Base-by-base conservation (phyloP, 1,284 basidiomycete species). In the Ceratobasidium theobromae region DNA sequence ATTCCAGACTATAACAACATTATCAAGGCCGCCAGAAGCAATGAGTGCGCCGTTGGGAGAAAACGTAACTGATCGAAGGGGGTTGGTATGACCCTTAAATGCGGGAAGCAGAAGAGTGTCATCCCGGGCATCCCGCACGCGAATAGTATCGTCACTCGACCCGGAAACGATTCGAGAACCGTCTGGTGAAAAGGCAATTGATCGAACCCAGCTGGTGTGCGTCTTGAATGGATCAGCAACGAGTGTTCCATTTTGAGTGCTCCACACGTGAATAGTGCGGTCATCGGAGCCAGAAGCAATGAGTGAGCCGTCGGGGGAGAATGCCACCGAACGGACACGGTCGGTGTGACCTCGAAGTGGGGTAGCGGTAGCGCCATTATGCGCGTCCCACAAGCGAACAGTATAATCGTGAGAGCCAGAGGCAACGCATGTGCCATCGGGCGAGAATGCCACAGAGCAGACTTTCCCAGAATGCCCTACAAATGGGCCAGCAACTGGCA, bases 381-480 rank as follows among this genome's bases (percentile, higher is more conserved):
- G n/a, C 32, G 57, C 43, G 40, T 60, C 21, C 57, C 57, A 60
- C 8, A 60, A 11, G 9, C 43, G 35, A 16, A 38, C 35, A 16
- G 8, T 38, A 16, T 38, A 16, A 40, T 68, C 52, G 6, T 21
- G 32, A 9, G 21, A 54, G 6, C 52, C 52, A 54, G 35, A 38
- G n/a, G 18, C 33, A 16, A 54, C 14, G 4, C 9, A 16, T 1
- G n/a, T 23, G 2, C 32, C 52, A 18, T 40, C n/a, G 21, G 52
- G 52, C 30, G 35, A 38, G 16, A 38, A 38, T 16, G 35, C 8
- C 9, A 38, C 35, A 8, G 35, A 38, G 35, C 16, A 8, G 35
- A 38, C 35, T 8, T 38, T 8, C 35, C 35, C 8, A 16, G 35
- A 8, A 16, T 38, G 35, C 8, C 35, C 35, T n/a, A 11, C 12